Percentiles rank a stretch among this genome's conserved stretches.
These are phyloP conservation scores for Stagonosporopsis cucurbitacearum DNA, from an alignment of 2,329 filamentous ascomycete genomes.

Conservation along the genomic window DNA sequence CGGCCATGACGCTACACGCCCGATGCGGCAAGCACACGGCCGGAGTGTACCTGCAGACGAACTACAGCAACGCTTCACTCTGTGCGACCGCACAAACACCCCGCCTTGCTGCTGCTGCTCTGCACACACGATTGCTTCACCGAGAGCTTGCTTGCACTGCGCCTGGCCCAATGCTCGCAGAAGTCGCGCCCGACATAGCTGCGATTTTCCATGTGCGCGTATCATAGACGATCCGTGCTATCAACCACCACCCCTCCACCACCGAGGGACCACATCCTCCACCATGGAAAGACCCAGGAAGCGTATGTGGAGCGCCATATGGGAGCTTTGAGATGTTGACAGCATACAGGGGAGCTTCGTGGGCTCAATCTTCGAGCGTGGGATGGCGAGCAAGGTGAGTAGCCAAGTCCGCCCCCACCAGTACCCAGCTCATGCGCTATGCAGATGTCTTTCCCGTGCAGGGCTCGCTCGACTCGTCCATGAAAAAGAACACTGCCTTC, in stretches of 20 bases:
- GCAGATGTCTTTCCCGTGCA: conserved; percentile 79
- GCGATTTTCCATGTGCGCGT: conserved; percentile 45
- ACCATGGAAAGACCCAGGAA: conserved; percentile 60
- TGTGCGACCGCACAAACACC: conserved; percentile 5
- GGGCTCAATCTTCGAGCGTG: conserved; percentile 86
- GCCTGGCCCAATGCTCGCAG: conserved; percentile 44
- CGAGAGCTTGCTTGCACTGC: conserved; percentile 30
- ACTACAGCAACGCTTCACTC: conserved; percentile 15
- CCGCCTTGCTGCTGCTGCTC: conserved; percentile 13
- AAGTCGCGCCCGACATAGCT: conserved; percentile 42
- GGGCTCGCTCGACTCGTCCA: conserved; percentile 84
- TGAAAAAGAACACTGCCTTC: conserved; percentile 98
- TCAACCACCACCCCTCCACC: conserved; percentile 44
- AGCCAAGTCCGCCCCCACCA: conserved; percentile 18
- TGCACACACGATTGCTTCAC: conserved; percentile 27
- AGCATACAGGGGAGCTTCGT: conserved; percentile 78
- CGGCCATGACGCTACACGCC: conserved; percentile 16
- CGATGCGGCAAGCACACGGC: conserved; percentile 25
- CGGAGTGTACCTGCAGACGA: conserved; percentile 29
- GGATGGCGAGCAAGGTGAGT: conserved; percentile 82
- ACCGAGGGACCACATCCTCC: conserved; percentile 37
- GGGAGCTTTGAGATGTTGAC: conserved; percentile 27
- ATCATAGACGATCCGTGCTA: conserved; percentile 42
- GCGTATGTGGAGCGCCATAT: conserved; percentile 42
- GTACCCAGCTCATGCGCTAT: conserved; percentile 27